These are phyloP conservation scores for Lecanosticta acicola DNA, from an alignment of 2,329 filamentous ascomycete species.

Conservation along the genomic window DNA sequence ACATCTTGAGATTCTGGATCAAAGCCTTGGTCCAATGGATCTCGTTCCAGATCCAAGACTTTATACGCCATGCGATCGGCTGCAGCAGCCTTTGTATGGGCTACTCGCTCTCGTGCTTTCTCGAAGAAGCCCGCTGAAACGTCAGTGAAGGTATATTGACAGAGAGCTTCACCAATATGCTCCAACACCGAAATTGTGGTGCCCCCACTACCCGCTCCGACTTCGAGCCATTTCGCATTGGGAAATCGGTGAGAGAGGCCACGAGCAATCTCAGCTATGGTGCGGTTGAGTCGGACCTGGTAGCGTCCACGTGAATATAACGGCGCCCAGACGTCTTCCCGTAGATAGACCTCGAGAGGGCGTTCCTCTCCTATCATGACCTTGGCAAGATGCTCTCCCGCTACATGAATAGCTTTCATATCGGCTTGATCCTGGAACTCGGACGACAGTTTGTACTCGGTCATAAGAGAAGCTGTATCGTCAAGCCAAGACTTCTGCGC, in stretches of 20 bases:
- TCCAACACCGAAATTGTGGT: constrained; percentile 36
- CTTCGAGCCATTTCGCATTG: constrained; percentile 41
- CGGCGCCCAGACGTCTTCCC: constrained; percentile 14
- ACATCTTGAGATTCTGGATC: constrained; percentile 22
- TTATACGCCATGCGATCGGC: constrained; percentile 30
- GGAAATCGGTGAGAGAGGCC: constrained; percentile 38
- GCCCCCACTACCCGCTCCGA: constrained; percentile 43
- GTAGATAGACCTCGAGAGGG: constrained; percentile 14
- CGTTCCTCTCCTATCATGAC: constrained; percentile 30
- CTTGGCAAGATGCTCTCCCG: constrained; percentile 34
- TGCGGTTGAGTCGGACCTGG: constrained; percentile 36
- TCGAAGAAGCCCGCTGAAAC: constrained; percentile 41
- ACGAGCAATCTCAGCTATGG: constrained; percentile 19
- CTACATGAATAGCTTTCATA: constrained; percentile 15
- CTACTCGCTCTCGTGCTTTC: constrained; percentile 25
- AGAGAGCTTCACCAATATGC: constrained; percentile 28
- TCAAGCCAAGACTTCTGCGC: constrained; percentile 9
- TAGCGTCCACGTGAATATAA: constrained; percentile 30
- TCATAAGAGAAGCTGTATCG: constrained; percentile 13
- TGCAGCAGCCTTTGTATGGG: constrained; percentile 5
- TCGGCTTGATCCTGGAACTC: constrained; percentile 12
- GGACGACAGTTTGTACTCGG: constrained; percentile 10
- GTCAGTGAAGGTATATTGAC: constrained; percentile 46
- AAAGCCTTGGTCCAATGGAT: constrained; percentile 34
- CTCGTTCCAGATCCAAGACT: constrained; percentile 30